Evolutionary conservation across 257 asterid genomes (phyloP).

Genomic region (Rubia yunnanensis): DNA sequence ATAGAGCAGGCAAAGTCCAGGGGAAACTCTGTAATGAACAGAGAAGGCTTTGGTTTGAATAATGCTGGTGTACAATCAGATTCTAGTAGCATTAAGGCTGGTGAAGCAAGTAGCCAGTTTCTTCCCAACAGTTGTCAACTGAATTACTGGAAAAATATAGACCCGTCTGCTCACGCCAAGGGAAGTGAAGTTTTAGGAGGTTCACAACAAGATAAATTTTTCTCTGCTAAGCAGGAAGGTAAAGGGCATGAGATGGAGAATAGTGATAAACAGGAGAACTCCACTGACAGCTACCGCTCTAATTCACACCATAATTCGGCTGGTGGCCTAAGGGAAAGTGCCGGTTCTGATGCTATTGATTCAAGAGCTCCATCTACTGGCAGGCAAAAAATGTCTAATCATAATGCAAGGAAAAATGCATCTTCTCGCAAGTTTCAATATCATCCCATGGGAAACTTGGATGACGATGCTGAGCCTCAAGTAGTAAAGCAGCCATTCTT

Average conservation of each 20-base stretch:
- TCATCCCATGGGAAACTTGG: conserved; percentile 88
- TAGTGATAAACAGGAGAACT: conserved; percentile 42
- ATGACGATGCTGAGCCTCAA: conserved; percentile 41
- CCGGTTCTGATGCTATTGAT: conserved; percentile 42
- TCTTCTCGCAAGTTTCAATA: conserved; percentile 67
- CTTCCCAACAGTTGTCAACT: conserved; percentile 32
- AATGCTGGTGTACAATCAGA: conserved; percentile 28
- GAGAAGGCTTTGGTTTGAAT: conserved; percentile 34
- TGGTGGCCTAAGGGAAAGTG: conserved; percentile 47
- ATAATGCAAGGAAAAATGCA: conserved; percentile 36
- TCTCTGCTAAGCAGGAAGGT: conserved; percentile 32
- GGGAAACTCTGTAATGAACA: conserved; percentile 30
- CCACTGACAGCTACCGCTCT: conserved; percentile 56
- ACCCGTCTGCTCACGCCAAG: conserved; percentile 31
- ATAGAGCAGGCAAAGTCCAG: conserved; percentile 31
- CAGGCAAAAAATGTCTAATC: conserved; percentile 49
- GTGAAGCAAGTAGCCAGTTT: conserved; percentile 40
- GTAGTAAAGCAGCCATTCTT: conserved; percentile 44
- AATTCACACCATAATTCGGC: conserved; percentile 42
- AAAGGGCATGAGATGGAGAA: conserved; percentile 35
- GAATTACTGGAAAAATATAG: conserved; percentile 56
- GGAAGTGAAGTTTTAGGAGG: conserved; percentile 39
- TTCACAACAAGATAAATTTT: conserved; percentile 27
- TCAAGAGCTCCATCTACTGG: conserved; percentile 40
- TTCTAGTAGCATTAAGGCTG: conserved; percentile 27